These are phyloP conservation scores for Karstenula rhodostoma DNA, from an alignment of 2,329 filamentous ascomycete species.

Conservation along the genomic window DNA sequence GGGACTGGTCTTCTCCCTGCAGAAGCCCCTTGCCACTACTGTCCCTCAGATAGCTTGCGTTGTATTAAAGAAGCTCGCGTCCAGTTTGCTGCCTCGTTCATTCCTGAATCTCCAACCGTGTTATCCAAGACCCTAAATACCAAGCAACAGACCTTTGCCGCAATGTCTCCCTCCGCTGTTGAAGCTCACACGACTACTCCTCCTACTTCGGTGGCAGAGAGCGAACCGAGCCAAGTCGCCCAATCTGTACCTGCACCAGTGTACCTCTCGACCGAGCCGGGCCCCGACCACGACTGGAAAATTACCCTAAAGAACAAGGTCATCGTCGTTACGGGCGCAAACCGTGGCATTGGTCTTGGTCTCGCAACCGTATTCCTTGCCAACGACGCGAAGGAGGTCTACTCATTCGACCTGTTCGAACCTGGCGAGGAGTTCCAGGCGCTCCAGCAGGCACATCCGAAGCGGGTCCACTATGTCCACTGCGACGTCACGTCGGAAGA, in stretches of 20 bases:
- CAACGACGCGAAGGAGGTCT: constrained; percentile 57
- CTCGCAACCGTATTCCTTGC: constrained; percentile 57
- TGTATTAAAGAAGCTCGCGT: constrained; percentile 18
- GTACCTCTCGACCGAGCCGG: constrained; percentile 54
- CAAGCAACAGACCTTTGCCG: constrained; percentile 23
- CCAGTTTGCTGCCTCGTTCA: constrained; percentile 4
- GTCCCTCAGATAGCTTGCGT: neutral
- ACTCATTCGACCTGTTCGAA: constrained; percentile 60
- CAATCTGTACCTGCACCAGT: constrained; percentile 41
- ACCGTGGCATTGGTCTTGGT: constrained; percentile 55
- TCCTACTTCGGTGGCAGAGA: constrained; percentile 18
- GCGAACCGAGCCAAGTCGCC: constrained; percentile 24
- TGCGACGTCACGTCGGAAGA: constrained; percentile 60
- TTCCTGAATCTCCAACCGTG: neutral
- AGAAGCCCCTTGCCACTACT: neutral
- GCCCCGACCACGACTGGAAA: constrained; percentile 56
- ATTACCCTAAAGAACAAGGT: constrained; percentile 56
- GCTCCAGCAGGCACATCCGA: constrained; percentile 52
- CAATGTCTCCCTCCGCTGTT: constrained; percentile 43
- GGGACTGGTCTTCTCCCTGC: neutral
- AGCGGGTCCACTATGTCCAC: constrained; percentile 55
- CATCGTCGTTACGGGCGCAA: constrained; percentile 41
- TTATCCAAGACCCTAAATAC: constrained; percentile 3
- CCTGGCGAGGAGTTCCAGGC: constrained; percentile 56
- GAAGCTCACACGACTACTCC: constrained; percentile 27